Percentiles rank a stretch among this genome's conserved stretches.
Conservation (phyloP, 1,139 yeast genomes). For the Nakaseomyces nivariensis region DNA sequence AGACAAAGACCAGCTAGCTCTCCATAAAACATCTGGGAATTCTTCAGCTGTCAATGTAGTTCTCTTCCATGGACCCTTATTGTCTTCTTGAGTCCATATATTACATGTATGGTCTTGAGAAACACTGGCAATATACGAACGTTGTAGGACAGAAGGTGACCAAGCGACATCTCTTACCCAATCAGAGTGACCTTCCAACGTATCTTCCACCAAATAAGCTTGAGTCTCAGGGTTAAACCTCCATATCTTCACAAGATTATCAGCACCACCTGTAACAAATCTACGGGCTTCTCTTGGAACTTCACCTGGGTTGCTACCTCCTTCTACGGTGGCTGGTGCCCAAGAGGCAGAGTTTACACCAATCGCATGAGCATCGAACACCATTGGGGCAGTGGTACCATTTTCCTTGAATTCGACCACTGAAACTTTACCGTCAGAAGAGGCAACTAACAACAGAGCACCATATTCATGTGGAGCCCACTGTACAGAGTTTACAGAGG, state of each 20-base stretch:
- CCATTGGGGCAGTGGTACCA: slow-evolving; percentile 57
- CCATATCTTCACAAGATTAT: slow-evolving; percentile 91
- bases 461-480: slow-evolving; percentile 99
- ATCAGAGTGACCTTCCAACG: slow-evolving; percentile 82
- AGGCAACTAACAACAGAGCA: slow-evolving; percentile 79
- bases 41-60: slow-evolving; percentile 63
- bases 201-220: slow-evolving; percentile 63
- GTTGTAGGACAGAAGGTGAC: slow-evolving; percentile 85
- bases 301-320: slow-evolving; percentile 16
- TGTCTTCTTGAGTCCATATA: slow-evolving; percentile 79
- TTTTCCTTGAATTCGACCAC: slow-evolving; percentile 87
- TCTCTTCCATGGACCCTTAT: slow-evolving; percentile 69
- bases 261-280: slow-evolving; percentile 92
- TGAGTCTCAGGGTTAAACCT: slow-evolving; percentile 46
- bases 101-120: slow-evolving; percentile 93
- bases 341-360: slow-evolving; percentile 93
- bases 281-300: slow-evolving; percentile 39
- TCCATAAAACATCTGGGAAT: slow-evolving; percentile 97
- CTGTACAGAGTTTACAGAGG: slow-evolving; percentile 84
- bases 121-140: slow-evolving; percentile 93
- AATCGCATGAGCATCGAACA: slow-evolving; percentile 67
- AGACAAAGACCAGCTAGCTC: slow-evolving; percentile 94
- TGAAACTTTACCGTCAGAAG: slow-evolving; percentile 88
- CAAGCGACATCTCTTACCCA: slow-evolving; percentile 99
- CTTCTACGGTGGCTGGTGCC: slow-evolving; percentile 57